Base-by-base conservation (phyloP, 208 protist species). In the Leishmania mexicana region DNA sequence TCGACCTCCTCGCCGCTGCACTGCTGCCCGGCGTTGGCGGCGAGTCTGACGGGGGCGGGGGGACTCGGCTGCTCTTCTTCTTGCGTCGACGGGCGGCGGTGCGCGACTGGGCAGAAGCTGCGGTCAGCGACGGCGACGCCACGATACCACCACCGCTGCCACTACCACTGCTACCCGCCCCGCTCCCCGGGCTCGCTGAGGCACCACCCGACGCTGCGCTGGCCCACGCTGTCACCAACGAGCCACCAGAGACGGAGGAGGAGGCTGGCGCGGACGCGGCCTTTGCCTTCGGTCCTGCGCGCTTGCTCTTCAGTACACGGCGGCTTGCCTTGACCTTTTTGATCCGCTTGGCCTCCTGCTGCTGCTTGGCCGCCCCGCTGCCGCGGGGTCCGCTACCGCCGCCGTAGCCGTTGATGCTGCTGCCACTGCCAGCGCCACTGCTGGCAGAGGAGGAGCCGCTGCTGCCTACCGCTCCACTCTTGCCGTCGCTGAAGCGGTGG, bases 221-320 rank as follows among this genome's bases (percentile, higher is more conserved):
- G 51, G 17, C 5, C 35, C 49, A 42, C 40, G 68, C 28, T 73
- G 65, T 21, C 35, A 53, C 54, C 21, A 53, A 49, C 35, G 78
- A 42, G 78, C 53, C n/a, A 28, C 67, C 47, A 28, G 49, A 60
- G 47, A 65, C 17, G 38, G 76, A 71, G 45, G 76, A 71, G 45
- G 76, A 57, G 40, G 17, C 31, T 38, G 47, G 71, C 13, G 73
- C 28, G 53, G 76, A 73, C 51, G 80, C n/a, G 19, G 58, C 40
- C 64, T 72, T 80, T 38, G 13, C 35, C 47, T 49, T 38, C 21
- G 24, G 45, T 2, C 62, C 58, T 49, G 57, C 19, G 51, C 67
- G 78, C 58, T 80, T 88, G 51, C 68, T 75, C 81, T 88, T 86
- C 60, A 68, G 65, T 67, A 49, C 10, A 45, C 78, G 78, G 21